Evolutionary conservation across 2,329 filamentous ascomycete species (phyloP).

Genomic region (Trichoderma lentiforme): DNA sequence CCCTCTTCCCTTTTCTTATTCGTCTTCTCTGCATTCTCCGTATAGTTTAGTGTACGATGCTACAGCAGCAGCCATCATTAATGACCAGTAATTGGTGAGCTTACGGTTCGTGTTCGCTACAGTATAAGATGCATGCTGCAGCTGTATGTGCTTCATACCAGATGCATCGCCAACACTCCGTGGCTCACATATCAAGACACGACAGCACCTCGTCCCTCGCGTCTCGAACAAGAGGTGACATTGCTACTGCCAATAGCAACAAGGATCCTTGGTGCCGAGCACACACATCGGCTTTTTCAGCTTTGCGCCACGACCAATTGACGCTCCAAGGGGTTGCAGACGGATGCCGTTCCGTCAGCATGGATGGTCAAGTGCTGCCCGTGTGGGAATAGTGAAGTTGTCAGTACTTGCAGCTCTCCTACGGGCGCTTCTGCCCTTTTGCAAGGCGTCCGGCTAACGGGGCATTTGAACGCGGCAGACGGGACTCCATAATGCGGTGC

Average conservation of each 20-base stretch:
- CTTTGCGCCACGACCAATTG: neutral
- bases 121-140: neutral
- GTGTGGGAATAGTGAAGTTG: neutral
- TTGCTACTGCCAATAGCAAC: neutral
- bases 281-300: neutral
- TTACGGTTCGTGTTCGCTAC: neutral
- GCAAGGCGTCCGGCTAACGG: neutral
- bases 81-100: neutral
- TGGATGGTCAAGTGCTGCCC: neutral
- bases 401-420: neutral
- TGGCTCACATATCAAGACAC: neutral
- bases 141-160: neutral
- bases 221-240: neutral
- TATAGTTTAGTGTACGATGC: neutral
- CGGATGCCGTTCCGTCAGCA: slow-evolving; percentile 2
- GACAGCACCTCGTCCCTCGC: neutral
- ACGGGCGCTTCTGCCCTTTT: neutral
- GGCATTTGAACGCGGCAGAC: neutral
- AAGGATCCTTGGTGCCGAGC: neutral
- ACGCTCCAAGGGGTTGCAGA: neutral
- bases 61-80: neutral
- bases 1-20: neutral
- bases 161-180: neutral
- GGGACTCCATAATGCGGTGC: neutral
- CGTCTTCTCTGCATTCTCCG: neutral